Percentiles rank a stretch among this genome's conserved stretches.
Evolutionary conservation across 2,329 filamentous ascomycete genomes (phyloP).

Genomic region (Fusarium devonianum): DNA sequence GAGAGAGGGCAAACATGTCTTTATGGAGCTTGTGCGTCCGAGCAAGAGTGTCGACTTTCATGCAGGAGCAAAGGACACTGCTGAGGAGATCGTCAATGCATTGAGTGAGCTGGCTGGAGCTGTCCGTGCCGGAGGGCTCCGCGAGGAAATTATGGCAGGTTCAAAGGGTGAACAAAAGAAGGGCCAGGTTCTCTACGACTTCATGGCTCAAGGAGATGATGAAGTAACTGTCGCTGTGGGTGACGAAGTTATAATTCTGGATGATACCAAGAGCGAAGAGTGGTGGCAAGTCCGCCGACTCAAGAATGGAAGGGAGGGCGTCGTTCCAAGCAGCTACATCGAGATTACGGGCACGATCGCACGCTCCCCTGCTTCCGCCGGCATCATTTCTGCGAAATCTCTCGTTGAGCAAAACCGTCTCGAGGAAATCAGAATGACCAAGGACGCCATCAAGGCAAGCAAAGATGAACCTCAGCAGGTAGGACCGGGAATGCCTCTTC

Average conservation of each 20-base stretch:
- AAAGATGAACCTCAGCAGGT: conserved; percentile 69
- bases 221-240: conserved; percentile 91
- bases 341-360: conserved; percentile 78
- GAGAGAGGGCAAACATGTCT: conserved; percentile 97
- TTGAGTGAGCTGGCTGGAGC: conserved; percentile 90
- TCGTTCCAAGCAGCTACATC: conserved; percentile 95
- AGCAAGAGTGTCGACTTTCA: conserved; percentile 98
- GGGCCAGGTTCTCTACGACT: conserved; percentile 90
- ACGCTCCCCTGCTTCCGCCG: conserved; percentile 56
- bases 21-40: conserved; percentile 88
- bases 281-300: conserved; percentile 96
- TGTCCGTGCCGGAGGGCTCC: conserved; percentile 80
- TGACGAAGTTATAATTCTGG: conserved; percentile 89
- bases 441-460: conserved; percentile 74
- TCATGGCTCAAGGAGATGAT: conserved; percentile 94
- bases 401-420: conserved; percentile 77
- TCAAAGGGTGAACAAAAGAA: conserved; percentile 71
- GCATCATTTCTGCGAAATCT: conserved; percentile 63
- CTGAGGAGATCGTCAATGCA: conserved; percentile 87
- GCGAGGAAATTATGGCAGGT: conserved; percentile 85
- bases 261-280: conserved; percentile 92
- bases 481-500: conserved; percentile 78
- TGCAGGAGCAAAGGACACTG: conserved; percentile 95
- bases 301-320: conserved; percentile 92
- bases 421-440: conserved; percentile 85